Evolutionary conservation across 192 early-diverging fungal genomes (phyloP).

Genomic region (Mortierella claussenii): DNA sequence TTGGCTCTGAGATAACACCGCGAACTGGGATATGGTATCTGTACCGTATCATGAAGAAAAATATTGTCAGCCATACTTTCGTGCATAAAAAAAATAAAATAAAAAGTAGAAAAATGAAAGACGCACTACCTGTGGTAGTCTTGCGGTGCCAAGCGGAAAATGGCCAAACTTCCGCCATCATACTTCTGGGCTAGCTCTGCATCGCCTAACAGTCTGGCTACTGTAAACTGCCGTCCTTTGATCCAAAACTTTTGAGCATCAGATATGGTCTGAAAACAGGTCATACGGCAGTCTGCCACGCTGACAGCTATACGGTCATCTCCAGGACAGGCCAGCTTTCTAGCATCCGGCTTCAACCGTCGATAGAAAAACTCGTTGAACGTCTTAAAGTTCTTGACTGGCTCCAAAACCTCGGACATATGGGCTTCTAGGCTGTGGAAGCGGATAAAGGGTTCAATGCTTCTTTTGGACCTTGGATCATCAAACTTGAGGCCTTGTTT

Average conservation of each 20-base stretch:
- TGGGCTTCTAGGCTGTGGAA: slow-evolving; percentile 72
- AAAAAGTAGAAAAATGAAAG: background rate
- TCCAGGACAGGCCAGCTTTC: slow-evolving; percentile 56
- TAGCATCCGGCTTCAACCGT: slow-evolving; percentile 73
- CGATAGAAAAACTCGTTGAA: slow-evolving; percentile 92
- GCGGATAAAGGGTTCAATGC: slow-evolving; percentile 78
- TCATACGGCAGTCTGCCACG: slow-evolving; percentile 82
- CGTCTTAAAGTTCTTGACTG: slow-evolving; percentile 71
- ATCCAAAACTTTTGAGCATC: slow-evolving; percentile 81
- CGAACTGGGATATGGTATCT: slow-evolving; percentile 81
- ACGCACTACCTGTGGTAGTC: slow-evolving; percentile 77
- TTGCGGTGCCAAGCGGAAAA: slow-evolving; percentile 85
- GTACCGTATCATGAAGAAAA: background rate
- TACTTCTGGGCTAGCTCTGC: slow-evolving; percentile 58
- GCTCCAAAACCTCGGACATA: slow-evolving; percentile 74
- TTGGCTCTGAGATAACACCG: slow-evolving; percentile 66
- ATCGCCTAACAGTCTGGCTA: slow-evolving; percentile 69
- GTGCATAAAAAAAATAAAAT: too few relatives aligned
- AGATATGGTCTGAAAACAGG: slow-evolving; percentile 69
- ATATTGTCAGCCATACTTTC: too few relatives aligned
- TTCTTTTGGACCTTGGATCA: slow-evolving; percentile 66
- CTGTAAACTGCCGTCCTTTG: slow-evolving; percentile 79
- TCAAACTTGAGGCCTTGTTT: slow-evolving; percentile 84
- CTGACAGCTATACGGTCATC: slow-evolving; percentile 70
- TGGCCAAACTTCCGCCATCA: slow-evolving; percentile 70